These are phyloP conservation scores for Phytophthora sojae DNA, from an alignment of 352 stramenopile species.

Conservation along the genomic window DNA sequence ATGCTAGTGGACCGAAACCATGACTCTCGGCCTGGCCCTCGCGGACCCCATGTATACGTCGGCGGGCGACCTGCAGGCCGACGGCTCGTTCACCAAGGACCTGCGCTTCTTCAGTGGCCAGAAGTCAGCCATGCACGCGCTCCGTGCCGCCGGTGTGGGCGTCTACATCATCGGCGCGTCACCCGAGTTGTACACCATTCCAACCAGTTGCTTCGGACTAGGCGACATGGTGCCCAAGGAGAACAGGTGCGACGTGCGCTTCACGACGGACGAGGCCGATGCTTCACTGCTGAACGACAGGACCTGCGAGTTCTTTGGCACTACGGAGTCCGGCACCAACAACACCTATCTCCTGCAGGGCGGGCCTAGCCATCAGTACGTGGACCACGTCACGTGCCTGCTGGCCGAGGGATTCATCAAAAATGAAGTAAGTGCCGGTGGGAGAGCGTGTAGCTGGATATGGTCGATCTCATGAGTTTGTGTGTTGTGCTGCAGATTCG, in stretches of 20 bases:
- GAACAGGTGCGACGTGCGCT: slow-evolving; percentile 69
- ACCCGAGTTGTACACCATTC: slow-evolving; percentile 60
- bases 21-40: too few species aligned
- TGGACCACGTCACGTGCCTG: slow-evolving; percentile 79
- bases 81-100: slow-evolving; percentile 56
- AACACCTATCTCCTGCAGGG: slow-evolving; percentile 71
- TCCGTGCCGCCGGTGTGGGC: slow-evolving; percentile 46
- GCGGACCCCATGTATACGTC: slow-evolving; percentile 50
- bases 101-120: slow-evolving; percentile 70
- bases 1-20: too few species aligned
- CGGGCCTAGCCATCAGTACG: slow-evolving; percentile 59
- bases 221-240: slow-evolving; percentile 57
- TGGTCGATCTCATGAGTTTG: too few species aligned
- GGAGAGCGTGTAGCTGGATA: too few species aligned
- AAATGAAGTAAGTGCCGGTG: too few species aligned
- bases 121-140: slow-evolving; percentile 63
- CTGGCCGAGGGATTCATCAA: too few species aligned
- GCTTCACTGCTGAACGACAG: slow-evolving; percentile 52
- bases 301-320: slow-evolving; percentile 59
- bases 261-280: slow-evolving; percentile 45
- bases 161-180: slow-evolving; percentile 75
- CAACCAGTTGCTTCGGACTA: slow-evolving; percentile 54
- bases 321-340: slow-evolving; percentile 45
- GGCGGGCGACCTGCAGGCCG: slow-evolving; percentile 42
- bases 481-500: too few species aligned